Evolutionary conservation across 2,329 filamentous ascomycete genomes (phyloP).

Genomic region (Aspergillus sp.): DNA sequence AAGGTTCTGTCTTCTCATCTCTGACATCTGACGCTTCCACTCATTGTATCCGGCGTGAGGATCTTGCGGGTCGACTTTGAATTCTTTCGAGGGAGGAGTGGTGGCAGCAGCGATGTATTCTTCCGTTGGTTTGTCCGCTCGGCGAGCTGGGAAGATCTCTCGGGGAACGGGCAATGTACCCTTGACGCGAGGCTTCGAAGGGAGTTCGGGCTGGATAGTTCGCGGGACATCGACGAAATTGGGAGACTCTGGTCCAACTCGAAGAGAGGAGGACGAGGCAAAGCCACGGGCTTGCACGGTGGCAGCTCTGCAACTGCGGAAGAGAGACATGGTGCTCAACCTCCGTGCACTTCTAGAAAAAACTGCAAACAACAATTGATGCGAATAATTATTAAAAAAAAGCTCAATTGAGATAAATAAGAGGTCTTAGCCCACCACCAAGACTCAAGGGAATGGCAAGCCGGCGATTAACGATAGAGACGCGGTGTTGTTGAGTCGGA

Average conservation of each 20-base stretch:
- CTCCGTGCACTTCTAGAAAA: not conserved
- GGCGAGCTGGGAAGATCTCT: slow-evolving; percentile 65
- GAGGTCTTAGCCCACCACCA: no score
- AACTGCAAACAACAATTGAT: not conserved
- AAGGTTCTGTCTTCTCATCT: slow-evolving; percentile 66
- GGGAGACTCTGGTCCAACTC: slow-evolving; percentile 70
- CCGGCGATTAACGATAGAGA: slow-evolving; percentile 11
- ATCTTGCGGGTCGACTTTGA: slow-evolving; percentile 28
- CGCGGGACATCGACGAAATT: slow-evolving; percentile 78
- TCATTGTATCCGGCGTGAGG: slow-evolving; percentile 46
- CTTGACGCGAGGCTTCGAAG: slow-evolving; percentile 52
- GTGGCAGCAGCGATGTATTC: slow-evolving; percentile 60
- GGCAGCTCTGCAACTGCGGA: slow-evolving; percentile 32
- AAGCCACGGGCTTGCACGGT: slow-evolving; percentile 36
- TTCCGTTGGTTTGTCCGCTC: slow-evolving; percentile 56
- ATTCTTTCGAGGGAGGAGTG: slow-evolving; percentile 44
- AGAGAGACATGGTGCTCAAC: slow-evolving; percentile 28
- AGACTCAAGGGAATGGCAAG: not conserved
- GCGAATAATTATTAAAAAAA: no score
- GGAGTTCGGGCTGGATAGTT: slow-evolving; percentile 64
- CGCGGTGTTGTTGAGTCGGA: slow-evolving; percentile 18
- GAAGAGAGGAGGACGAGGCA: slow-evolving; percentile 29
- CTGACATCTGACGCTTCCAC: slow-evolving; percentile 73
- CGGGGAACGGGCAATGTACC: slow-evolving; percentile 81
- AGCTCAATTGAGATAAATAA: no score